Conservation (phyloP, 1,139 yeast genomes). For the Zygosaccharomyces pseudobailii region DNA sequence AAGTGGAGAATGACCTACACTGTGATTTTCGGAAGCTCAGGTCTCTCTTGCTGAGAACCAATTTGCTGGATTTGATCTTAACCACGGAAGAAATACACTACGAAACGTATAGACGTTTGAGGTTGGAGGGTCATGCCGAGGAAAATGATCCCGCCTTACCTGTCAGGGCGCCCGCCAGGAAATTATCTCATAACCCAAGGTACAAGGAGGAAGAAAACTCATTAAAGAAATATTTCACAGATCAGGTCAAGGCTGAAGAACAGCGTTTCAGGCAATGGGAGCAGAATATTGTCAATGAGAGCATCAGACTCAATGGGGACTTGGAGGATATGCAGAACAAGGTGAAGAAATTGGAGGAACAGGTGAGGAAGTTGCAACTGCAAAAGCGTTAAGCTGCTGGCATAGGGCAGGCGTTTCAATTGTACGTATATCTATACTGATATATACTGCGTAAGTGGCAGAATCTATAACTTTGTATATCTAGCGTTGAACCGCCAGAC, state of each 20-base stretch:
- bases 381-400: slow-evolving; percentile 35
- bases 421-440: not conserved
- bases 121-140: slow-evolving; percentile 58
- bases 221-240: slow-evolving; percentile 92
- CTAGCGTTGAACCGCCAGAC: not conserved
- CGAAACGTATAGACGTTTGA: slow-evolving; percentile 78
- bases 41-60: slow-evolving; percentile 81
- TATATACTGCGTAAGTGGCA: not conserved
- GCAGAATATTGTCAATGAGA: slow-evolving; percentile 87
- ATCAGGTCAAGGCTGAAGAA: slow-evolving; percentile 95
- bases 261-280: slow-evolving; percentile 98
- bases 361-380: slow-evolving; percentile 63
- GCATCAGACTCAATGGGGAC: slow-evolving; percentile 90
- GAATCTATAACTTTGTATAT: not conserved
- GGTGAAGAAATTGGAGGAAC: slow-evolving; percentile 67
- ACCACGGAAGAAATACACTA: slow-evolving; percentile 92
- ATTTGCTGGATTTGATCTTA: slow-evolving; percentile 82
- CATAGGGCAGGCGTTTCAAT: not conserved
- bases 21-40: slow-evolving; percentile 94
- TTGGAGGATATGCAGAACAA: slow-evolving; percentile 80
- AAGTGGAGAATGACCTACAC: slow-evolving; percentile 92
- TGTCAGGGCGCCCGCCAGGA: slow-evolving; percentile 36
- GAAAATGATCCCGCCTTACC: slow-evolving; percentile 25
- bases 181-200: slow-evolving; percentile 69
- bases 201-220: slow-evolving; percentile 96